These are phyloP conservation scores for Penicillium atrosanguineum DNA, from an alignment of 495 filamentous ascomycete genomes.

Conservation along the genomic window DNA sequence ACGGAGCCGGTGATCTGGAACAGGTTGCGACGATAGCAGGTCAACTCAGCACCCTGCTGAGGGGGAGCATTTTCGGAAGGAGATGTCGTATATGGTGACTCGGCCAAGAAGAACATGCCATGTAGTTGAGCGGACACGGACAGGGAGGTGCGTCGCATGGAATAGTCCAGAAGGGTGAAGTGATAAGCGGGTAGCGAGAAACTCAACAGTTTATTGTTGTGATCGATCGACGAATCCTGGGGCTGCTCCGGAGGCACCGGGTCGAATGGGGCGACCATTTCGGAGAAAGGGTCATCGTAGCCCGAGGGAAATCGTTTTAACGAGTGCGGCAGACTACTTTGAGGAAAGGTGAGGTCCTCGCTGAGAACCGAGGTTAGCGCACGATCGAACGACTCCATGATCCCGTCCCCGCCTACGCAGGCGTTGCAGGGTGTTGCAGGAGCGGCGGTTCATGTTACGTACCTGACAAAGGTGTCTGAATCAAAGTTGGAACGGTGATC, in stretches of 20 bases:
- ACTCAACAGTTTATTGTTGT: slow-evolving; percentile 76
- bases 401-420: background rate
- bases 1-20: slow-evolving; percentile 87
- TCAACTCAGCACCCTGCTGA: slow-evolving; percentile 66
- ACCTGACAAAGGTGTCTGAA: slow-evolving; percentile 59
- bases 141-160: slow-evolving; percentile 55
- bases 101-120: slow-evolving; percentile 94
- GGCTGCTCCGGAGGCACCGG: slow-evolving; percentile 37
- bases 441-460: slow-evolving; percentile 16
- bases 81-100: slow-evolving; percentile 67
- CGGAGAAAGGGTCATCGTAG: slow-evolving; percentile 69
- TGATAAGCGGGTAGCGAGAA: slow-evolving; percentile 70
- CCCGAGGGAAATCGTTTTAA: slow-evolving; percentile 47
- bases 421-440: background rate
- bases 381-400: background rate
- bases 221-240: slow-evolving; percentile 53
- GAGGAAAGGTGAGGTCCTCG: slow-evolving; percentile 44
- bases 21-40: slow-evolving; percentile 86
- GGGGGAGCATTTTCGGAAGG: slow-evolving; percentile 64
- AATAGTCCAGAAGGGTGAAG: slow-evolving; percentile 68
- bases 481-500: slow-evolving; percentile 59
- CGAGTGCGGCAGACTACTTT: slow-evolving; percentile 29
- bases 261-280: slow-evolving; percentile 53
- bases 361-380: slow-evolving; percentile 10
- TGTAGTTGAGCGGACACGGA: slow-evolving; percentile 80